Percentiles rank a stretch among this genome's conserved stretches.
phyloP scores from a whole-genome alignment of 164 flowering plant genomes.

The Platanus orientalis region DNA sequence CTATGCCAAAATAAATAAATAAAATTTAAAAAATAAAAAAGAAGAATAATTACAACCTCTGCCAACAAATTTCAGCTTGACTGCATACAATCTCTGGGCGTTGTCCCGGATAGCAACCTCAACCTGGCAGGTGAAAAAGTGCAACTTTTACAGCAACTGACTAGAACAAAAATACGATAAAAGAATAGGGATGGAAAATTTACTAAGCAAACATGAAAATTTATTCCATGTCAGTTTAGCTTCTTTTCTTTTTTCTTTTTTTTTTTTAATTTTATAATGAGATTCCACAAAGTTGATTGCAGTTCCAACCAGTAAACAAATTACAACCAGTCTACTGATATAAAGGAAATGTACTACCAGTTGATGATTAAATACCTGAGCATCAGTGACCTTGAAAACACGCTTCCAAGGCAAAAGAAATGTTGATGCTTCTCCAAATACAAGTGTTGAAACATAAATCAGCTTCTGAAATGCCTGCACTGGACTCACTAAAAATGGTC shows the following conservation, averaged over 20 bases:
- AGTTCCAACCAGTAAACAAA: constrained; percentile 2
- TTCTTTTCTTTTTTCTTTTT: no score
- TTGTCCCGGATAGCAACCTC: constrained; percentile 95
- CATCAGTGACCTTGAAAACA: constrained; percentile 82
- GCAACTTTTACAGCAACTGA: constrained; percentile 4
- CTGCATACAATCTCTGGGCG: constrained; percentile 75
- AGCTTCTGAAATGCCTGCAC: constrained; percentile 99
- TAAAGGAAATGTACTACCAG: neutral
- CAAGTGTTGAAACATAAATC: constrained; percentile 89
- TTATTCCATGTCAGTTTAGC: no score
- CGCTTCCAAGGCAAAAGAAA: constrained; percentile 99
- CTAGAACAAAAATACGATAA: neutral
- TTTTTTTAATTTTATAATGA: no score
- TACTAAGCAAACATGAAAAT: no score
- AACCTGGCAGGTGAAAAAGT: constrained; percentile 44
- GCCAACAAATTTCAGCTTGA: constrained; percentile 53
- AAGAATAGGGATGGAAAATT: no score
- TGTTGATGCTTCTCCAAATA: constrained; percentile 91
- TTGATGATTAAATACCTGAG: constrained; percentile 58
- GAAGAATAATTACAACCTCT: no score
- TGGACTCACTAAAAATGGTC: constrained; percentile 45
- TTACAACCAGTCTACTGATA: neutral
- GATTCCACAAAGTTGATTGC: neutral
- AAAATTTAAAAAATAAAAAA: no score
- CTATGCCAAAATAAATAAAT: no score